Base-by-base conservation (phyloP, 139 green algal species). In the Spirogloea muscicola region DNA sequence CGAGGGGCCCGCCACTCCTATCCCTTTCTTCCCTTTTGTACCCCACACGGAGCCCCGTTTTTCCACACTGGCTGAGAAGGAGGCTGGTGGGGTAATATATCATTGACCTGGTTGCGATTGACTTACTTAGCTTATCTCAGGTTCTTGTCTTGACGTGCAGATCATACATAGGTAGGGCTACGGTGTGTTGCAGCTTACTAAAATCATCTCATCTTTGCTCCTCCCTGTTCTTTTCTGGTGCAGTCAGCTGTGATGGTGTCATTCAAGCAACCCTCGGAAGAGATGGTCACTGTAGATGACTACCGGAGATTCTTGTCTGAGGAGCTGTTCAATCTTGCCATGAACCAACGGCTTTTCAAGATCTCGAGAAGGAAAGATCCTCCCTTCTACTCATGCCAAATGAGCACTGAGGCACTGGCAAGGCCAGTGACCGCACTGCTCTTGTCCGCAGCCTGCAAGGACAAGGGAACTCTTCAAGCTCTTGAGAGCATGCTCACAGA, bases 301-400 rank as follows among this genome's bases (percentile, higher is more conserved):
- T 92, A 86, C 62, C 62, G 84, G 43, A 60, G 84, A 3, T 77
- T 68, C 43, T 41, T 88, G 43, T 64, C 86, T 58, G 77, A 84
- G 3, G 73, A 84, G n/a, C 49, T 92, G 57, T 91, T 92, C 76
- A 73, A 90, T 38, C 58, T 63, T 10, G 79, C 72, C 18, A 48
- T 95, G n/a, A 91, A 91, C 73, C 80, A 85, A 16, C 82, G 91
- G 41, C 78, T 96, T 52, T 94, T 89, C 73, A 88, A 88, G 70
- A 63, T 95, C 2, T 86, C 67, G 61, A 71, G 90, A 1, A 67
- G 21, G 48, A 7, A n/a, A 25, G 34, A 72, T 21, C 88, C 89
- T 21, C 89, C 90, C 16, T 92, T 93, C 66, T 91, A 88, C 51
- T 67, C 36, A 7, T 87, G 82, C 7, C 33, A 25, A 2, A 51